Percentiles rank a stretch among this genome's conserved stretches.
Evolutionary conservation across 78 protist species (phyloP).

Genomic region (Emiliania huxleyi): DNA sequence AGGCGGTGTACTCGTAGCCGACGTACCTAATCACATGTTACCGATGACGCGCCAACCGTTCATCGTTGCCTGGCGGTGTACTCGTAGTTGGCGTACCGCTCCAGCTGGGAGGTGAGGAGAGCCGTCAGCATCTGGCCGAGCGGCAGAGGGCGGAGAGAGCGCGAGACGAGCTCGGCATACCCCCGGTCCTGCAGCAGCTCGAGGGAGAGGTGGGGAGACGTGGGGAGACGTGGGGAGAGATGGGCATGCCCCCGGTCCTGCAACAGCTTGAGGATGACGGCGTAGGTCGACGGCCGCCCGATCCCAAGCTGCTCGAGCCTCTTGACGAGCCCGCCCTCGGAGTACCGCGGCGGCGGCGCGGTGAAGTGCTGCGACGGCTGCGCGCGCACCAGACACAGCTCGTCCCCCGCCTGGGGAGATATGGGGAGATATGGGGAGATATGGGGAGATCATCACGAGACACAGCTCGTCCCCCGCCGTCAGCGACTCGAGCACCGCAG

Average conservation of each 20-base stretch:
- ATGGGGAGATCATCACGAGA: no score
- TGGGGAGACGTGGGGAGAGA: not conserved
- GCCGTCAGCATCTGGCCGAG: not conserved
- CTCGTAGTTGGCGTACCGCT: not conserved
- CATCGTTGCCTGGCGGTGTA: constrained; percentile 20
- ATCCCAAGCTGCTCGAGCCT: constrained; percentile 16
- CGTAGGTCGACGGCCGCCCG: constrained; percentile 51
- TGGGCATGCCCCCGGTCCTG: not conserved
- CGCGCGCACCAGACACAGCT: not conserved
- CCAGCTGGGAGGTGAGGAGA: not conserved
- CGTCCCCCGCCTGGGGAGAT: no score
- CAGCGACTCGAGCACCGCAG: not conserved
- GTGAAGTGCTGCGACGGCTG: not conserved
- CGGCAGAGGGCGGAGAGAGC: not conserved
- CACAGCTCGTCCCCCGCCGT: not conserved
- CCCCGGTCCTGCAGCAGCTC: not conserved
- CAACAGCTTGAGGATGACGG: constrained; percentile 8
- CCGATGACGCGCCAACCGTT: not conserved
- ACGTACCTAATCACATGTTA: no score
- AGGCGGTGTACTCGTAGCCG: no score
- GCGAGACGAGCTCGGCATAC: not conserved
- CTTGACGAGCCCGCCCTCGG: not conserved
- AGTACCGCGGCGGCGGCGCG: not conserved
- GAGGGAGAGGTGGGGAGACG: no score
- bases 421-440: no score